A percentile compares a stretch with the other conserved stretches of the same genome.
These are phyloP conservation scores for Candida albicans DNA, from an alignment of 1,139 yeast species.

Conservation along the genomic window DNA sequence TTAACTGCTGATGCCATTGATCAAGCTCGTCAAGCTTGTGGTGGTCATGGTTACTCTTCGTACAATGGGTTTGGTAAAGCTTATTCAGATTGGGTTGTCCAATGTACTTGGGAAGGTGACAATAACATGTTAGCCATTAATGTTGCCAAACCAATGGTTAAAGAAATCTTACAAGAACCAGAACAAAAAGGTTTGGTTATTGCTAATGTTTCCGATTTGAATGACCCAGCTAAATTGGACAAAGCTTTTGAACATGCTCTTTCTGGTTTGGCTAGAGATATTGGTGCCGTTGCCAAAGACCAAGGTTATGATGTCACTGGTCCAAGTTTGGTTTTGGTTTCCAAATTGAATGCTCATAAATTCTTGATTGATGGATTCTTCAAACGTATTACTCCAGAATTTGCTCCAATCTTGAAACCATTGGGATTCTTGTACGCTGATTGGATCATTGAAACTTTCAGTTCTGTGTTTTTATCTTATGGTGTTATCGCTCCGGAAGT, in stretches of 20 bases:
- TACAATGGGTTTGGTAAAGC: constrained; percentile 89
- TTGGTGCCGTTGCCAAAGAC: constrained; percentile 42
- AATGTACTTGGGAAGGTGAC: constrained; percentile 97
- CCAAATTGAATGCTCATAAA: constrained; percentile 63
- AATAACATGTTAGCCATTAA: constrained; percentile 81
- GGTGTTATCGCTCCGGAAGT: constrained; percentile 40
- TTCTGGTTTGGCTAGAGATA: constrained; percentile 47
- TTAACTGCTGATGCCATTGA: constrained; percentile 73
- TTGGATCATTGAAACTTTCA: constrained; percentile 66
- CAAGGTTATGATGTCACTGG: constrained; percentile 57
- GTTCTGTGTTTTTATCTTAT: constrained; percentile 72
- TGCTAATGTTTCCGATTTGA: constrained; percentile 49
- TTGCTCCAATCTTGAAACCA: constrained; percentile 28
- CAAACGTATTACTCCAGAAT: constrained; percentile 24
- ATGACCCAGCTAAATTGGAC: constrained; percentile 26
- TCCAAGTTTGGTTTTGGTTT: constrained; percentile 51
- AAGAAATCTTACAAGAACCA: constrained; percentile 41
- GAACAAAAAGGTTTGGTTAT: constrained; percentile 34
- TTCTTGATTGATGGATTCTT: constrained; percentile 50
- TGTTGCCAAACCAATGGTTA: constrained; percentile 73
- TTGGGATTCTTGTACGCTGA: constrained; percentile 55
- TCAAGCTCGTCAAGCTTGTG: constrained; percentile 88
- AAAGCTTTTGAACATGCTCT: constrained; percentile 45
- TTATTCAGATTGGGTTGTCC: constrained; percentile 88
- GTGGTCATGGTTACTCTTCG: constrained; percentile 92